Evolutionary conservation across 257 asterid species (phyloP), one percentile per base, ranked within the genome.

Genomic region (Cynanchum wilfordii): DNA sequence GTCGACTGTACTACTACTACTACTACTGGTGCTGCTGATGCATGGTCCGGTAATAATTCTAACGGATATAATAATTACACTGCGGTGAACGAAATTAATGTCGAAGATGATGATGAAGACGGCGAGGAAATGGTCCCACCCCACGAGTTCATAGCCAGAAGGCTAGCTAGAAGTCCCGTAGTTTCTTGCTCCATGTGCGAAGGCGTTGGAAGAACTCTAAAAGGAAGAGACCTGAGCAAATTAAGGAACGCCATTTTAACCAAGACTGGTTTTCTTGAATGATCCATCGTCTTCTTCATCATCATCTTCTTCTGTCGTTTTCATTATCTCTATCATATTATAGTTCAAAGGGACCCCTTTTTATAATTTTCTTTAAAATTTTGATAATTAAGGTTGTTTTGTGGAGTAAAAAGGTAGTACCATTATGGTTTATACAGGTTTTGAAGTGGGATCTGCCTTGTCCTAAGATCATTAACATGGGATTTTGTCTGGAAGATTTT

Each of bases 151-250:
- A 50, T 88, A 33, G 87, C 90, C 0, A 79, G 86, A 55, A 85
- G 90, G 81, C 27, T 77, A 0, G 87, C 88, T 0, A 57, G 79
- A 4, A 79, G 73, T 9, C 84, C 82, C 52, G 63, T 86, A 9
- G 89, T 86, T 68, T 81, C 92, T 0, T 88, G 49, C 73, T 88
- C 96, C 10, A 88, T 90, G 96, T 84, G 86, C 73, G 96, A 89
- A 76, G 96, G 96, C 1, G 75, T 79, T 72, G 96, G 96, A 29
- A 76, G 93, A 25, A 89, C 94, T 9, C 94, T 89, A 33, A 87
- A 87, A 77, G 96, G 96, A 45, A 87, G 96, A 58, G 94, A 90
- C 27, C 86, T 88, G 40, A 84, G 86, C 77, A 82, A 72, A 29
- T 65, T 82, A 36, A 90, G 92, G 79, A 86, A 88, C 54, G 81